These are phyloP conservation scores for Umbilicus rupestris DNA, from an alignment of 164 flowering plant genomes.

Conservation along the genomic window DNA sequence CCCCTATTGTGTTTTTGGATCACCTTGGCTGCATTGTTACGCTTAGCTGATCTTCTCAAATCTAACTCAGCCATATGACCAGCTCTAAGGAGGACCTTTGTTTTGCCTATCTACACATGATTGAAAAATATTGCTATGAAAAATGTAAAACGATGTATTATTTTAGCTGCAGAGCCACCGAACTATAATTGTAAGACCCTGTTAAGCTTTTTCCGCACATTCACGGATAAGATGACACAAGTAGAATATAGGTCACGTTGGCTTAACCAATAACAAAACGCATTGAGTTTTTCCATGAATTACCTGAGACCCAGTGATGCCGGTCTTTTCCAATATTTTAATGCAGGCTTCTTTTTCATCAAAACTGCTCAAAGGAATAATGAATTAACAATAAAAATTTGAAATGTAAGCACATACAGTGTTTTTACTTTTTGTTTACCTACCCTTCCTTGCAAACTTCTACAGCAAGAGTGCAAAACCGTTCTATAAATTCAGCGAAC, in stretches of 20 bases:
- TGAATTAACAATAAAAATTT: background rate
- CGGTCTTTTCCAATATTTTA: conserved; percentile 58
- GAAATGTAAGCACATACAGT: background rate
- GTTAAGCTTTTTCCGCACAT: background rate
- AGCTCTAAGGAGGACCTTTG: conserved; percentile 78
- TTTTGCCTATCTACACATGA: conserved; percentile 62
- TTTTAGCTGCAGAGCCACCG: background rate
- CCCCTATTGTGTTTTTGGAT: conserved; percentile 52
- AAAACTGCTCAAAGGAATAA: conserved; percentile 30
- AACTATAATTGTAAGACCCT: background rate
- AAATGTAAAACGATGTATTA: background rate
- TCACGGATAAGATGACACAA: background rate
- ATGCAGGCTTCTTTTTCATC: conserved; percentile 69
- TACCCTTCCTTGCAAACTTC: conserved; percentile 53
- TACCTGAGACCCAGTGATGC: conserved; percentile 74
- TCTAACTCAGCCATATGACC: conserved; percentile 96
- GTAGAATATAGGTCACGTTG: background rate
- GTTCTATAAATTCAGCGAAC: conserved; percentile 57
- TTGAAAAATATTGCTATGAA: background rate
- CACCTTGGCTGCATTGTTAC: conserved; percentile 42
- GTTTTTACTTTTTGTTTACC: conserved; percentile 14
- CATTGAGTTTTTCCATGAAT: background rate
- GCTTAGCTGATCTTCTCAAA: conserved; percentile 53
- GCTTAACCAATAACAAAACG: background rate
- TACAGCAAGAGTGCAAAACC: conserved; percentile 64